A percentile compares a stretch with the other conserved stretches of the same genome.
Evolutionary conservation across 2,329 filamentous ascomycete species (phyloP).

Genomic region (Cladosporium sphaerospermum): DNA sequence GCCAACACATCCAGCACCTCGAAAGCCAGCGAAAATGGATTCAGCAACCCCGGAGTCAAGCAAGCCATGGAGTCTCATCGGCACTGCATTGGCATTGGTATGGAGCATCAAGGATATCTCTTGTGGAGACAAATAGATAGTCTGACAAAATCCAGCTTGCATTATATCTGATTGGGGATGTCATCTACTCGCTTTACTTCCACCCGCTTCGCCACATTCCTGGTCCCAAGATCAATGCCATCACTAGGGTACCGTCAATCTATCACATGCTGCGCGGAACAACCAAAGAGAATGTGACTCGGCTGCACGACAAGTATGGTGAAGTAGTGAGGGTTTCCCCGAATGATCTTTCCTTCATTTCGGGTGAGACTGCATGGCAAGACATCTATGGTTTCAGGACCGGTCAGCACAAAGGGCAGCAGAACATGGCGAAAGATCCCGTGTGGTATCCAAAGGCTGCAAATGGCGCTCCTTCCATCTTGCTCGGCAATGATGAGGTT

Average conservation of each 20-base stretch:
- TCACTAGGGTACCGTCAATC: slow-evolving; percentile 17
- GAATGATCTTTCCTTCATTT: slow-evolving; percentile 33
- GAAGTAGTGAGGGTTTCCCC: slow-evolving; percentile 28
- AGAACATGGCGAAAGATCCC: slow-evolving; percentile 15
- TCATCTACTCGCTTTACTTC: slow-evolving; percentile 37
- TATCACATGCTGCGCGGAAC: slow-evolving; percentile 15
- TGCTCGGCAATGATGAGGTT: slow-evolving; percentile 29
- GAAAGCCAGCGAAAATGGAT: too few species aligned
- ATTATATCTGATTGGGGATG: neutral
- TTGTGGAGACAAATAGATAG: too few species aligned
- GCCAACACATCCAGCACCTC: too few species aligned
- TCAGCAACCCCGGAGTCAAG: too few species aligned
- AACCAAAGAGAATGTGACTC: slow-evolving; percentile 8
- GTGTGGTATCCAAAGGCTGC: slow-evolving; percentile 9
- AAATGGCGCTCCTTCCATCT: neutral
- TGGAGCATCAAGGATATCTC: too few species aligned
- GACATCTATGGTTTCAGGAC: slow-evolving; percentile 24
- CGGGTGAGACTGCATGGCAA: slow-evolving; percentile 20
- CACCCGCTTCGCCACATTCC: slow-evolving; percentile 39
- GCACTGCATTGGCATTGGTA: too few species aligned
- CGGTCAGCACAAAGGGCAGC: neutral
- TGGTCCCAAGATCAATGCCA: slow-evolving; percentile 30
- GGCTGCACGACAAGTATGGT: slow-evolving; percentile 33
- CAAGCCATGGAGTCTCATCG: too few species aligned
- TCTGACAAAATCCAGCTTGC: too few species aligned